Conservation (phyloP, 2,329 filamentous ascomycete genomes). For the Amesomyces nigricolor region DNA sequence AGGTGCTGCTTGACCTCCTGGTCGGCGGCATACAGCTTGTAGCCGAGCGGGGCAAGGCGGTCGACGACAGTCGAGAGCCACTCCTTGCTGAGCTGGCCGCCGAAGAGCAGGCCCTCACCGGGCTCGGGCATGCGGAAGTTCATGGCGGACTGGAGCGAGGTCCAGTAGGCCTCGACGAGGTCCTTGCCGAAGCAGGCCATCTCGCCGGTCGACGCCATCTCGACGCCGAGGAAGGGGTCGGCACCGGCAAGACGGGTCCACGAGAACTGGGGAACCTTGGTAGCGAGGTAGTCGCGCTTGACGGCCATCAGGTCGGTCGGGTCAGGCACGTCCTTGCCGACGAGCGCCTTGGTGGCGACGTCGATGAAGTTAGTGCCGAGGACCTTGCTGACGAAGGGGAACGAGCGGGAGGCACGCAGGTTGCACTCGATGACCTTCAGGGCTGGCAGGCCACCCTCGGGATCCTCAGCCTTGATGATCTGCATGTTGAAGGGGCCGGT, state of each 20-base stretch:
- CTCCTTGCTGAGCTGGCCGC: constrained; percentile 69
- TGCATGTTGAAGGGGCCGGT: constrained; percentile 99
- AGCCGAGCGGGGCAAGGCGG: constrained; percentile 81
- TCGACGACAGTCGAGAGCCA: constrained; percentile 76
- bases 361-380: constrained; percentile 96
- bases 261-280: constrained; percentile 97
- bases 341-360: constrained; percentile 84
- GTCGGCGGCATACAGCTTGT: constrained; percentile 88
- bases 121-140: constrained; percentile 97
- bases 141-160: constrained; percentile 93
- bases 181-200: constrained; percentile 98
- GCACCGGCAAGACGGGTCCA: constrained; percentile 97
- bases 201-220: constrained; percentile 96
- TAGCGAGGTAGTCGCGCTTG: constrained; percentile 88
- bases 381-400: constrained; percentile 97
- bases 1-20: constrained; percentile 76
- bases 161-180: constrained; percentile 95
- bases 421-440: constrained; percentile 99
- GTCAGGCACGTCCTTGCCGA: constrained; percentile 77
- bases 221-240: constrained; percentile 94
- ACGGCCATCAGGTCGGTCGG: constrained; percentile 82
- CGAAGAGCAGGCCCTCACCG: constrained; percentile 91
- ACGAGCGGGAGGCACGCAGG: constrained; percentile 91
- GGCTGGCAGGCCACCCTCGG: constrained; percentile 65
- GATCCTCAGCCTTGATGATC: constrained; percentile 86